phyloP scores from a whole-genome alignment of 352 stramenopile genomes.

The Globisporangium cylindrosporum region DNA sequence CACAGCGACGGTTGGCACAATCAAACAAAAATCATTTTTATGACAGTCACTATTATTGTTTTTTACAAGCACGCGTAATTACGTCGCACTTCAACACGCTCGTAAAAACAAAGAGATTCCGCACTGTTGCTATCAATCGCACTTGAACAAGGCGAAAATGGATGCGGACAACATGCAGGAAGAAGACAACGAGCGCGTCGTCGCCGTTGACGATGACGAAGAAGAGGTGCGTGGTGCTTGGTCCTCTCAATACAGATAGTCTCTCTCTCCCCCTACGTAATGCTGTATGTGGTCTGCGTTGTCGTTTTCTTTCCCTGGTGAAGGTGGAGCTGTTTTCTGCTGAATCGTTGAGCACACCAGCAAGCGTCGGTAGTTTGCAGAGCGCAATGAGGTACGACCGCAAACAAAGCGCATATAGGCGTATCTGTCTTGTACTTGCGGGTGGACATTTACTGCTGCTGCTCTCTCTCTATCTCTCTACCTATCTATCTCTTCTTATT shows the following conservation, averaged over 20 bases:
- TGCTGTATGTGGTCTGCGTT: not conserved
- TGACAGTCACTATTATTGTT: not conserved
- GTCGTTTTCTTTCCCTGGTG: not conserved
- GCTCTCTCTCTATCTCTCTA: accelerated
- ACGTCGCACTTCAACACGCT: slow-evolving; percentile 10
- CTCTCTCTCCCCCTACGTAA: not conserved
- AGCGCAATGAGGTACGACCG: slow-evolving; percentile 6
- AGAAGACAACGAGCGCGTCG: not conserved
- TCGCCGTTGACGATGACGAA: slow-evolving; percentile 16
- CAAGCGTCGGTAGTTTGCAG: slow-evolving; percentile 7
- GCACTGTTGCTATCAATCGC: not conserved
- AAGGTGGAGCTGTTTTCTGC: slow-evolving; percentile 33
- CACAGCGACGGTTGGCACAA: not conserved
- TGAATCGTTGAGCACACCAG: slow-evolving; percentile 3
- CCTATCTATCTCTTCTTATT: not conserved
- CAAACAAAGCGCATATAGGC: too few relatives aligned
- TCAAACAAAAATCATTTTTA: not conserved
- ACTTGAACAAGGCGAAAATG: slow-evolving; percentile 12
- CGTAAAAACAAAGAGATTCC: slow-evolving; percentile 7
- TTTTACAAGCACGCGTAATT: slow-evolving; percentile 13
- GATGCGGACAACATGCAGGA: slow-evolving; percentile 3
- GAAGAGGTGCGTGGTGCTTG: slow-evolving; percentile 16
- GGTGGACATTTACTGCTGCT: not conserved
- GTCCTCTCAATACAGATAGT: not conserved
- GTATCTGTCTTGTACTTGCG: too few relatives aligned